These are phyloP conservation scores for Rhodotorula diobovata DNA, from an alignment of 768 basidiomycete genomes.

Conservation along the genomic window DNA sequence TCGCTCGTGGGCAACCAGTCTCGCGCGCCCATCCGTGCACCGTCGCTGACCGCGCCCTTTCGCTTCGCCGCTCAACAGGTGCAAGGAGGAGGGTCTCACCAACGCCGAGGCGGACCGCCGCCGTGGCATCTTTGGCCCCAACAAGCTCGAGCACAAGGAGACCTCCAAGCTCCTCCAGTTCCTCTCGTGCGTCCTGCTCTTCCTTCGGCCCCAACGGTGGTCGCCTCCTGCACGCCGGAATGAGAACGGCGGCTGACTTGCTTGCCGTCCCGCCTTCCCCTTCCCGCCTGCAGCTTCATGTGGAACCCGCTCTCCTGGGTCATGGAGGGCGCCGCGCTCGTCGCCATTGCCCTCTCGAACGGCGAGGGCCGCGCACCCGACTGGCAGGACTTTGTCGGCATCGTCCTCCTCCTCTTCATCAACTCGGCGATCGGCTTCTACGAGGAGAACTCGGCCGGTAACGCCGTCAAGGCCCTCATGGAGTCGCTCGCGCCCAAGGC, in stretches of 20 bases:
- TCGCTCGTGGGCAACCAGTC: no score
- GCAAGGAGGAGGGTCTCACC: slow-evolving; percentile 71
- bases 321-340: slow-evolving; percentile 85
- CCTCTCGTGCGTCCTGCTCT: slow-evolving; percentile 42
- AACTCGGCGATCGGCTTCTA: slow-evolving; percentile 96
- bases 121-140: slow-evolving; percentile 89
- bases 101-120: slow-evolving; percentile 72
- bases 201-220: no score
- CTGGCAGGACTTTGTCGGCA: slow-evolving; percentile 97
- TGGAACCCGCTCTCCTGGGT: slow-evolving; percentile 99
- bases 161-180: slow-evolving; percentile 77
- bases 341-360: slow-evolving; percentile 93
- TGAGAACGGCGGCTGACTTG: no score
- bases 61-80: slow-evolving; percentile 49
- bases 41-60: background rate
- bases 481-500: slow-evolving; percentile 98
- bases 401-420: slow-evolving; percentile 80
- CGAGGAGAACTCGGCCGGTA: slow-evolving; percentile 94
- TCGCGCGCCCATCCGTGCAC: no score
- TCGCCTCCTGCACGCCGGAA: no score
- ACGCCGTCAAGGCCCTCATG: slow-evolving; percentile 99
- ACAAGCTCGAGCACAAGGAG: slow-evolving; percentile 86
- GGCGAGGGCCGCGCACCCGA: slow-evolving; percentile 80
- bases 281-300: slow-evolving; percentile 62
- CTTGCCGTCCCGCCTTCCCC: background rate